Percentiles rank a stretch among this genome's conserved stretches.
These are phyloP conservation scores for Cytospora mali DNA, from an alignment of 2,329 filamentous ascomycete genomes.

Conservation along the genomic window DNA sequence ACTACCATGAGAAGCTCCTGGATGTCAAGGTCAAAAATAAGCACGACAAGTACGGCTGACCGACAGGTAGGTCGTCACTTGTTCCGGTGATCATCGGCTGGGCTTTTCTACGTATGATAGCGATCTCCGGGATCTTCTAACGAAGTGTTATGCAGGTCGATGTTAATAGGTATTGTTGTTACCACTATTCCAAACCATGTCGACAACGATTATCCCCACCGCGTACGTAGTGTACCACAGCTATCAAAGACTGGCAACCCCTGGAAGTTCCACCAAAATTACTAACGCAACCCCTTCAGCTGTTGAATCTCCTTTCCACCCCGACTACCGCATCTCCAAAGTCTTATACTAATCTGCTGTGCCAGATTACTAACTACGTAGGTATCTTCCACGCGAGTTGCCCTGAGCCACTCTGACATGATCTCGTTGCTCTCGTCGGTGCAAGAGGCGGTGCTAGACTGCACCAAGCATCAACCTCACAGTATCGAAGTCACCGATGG, in stretches of 20 bases:
- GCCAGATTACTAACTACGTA: background rate
- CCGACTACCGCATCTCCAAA: background rate
- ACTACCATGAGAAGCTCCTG: conserved; percentile 85
- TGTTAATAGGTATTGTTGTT: background rate
- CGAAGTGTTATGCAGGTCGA: background rate
- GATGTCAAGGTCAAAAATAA: conserved; percentile 90
- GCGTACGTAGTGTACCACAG: background rate
- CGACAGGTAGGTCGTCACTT: background rate
- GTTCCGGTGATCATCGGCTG: background rate
- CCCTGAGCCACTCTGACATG: background rate
- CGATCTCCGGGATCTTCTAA: background rate
- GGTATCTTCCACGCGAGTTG: background rate
- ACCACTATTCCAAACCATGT: background rate
- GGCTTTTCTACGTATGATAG: too few relatives aligned
- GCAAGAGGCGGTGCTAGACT: background rate
- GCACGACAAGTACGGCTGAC: conserved; percentile 77
- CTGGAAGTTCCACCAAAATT: background rate
- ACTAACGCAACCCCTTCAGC: background rate
- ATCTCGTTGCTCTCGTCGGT: background rate
- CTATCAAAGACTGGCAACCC: background rate
- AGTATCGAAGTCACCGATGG: background rate
- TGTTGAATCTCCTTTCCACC: background rate
- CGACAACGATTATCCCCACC: background rate
- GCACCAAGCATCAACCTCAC: background rate
- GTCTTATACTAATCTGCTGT: background rate